A percentile compares a stretch with the other conserved stretches of the same genome.
Evolutionary conservation across 305 asterid genomes (phyloP).

Genomic region (Striga hermonthica): DNA sequence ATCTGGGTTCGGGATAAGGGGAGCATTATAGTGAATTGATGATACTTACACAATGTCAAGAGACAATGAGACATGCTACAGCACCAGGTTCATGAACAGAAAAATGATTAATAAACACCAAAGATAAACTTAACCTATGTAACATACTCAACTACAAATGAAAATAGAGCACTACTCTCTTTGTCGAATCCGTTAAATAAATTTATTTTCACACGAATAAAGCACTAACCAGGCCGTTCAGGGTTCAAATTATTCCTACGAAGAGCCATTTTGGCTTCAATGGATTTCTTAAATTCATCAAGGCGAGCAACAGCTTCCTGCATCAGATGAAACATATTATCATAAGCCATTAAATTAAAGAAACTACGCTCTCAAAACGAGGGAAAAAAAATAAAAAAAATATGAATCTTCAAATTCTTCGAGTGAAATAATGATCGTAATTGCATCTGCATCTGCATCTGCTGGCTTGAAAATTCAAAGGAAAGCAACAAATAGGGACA

Average conservation of each 20-base stretch:
- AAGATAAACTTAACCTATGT: constrained; percentile 8
- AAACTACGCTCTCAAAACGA: constrained; percentile 4
- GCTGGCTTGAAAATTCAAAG: not conserved
- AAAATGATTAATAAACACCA: constrained; percentile 12
- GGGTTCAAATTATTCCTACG: constrained; percentile 82
- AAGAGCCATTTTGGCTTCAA: constrained; percentile 68
- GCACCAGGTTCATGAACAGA: constrained; percentile 11
- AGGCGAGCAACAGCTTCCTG: constrained; percentile 91
- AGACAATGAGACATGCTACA: not conserved
- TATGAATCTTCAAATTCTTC: no score
- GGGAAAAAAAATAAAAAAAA: constrained; percentile 3
- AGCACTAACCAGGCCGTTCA: constrained; percentile 82
- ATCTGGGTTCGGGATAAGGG: not conserved
- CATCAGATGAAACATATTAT: constrained; percentile 29
- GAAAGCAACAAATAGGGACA: not conserved
- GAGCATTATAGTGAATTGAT: constrained; percentile 1
- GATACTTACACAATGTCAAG: not conserved
- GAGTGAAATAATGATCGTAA: no score
- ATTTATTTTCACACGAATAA: constrained; percentile 3
- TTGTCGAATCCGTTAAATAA: constrained; percentile 1
- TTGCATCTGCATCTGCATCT: constrained; percentile 10
- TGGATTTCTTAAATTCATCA: constrained; percentile 85
- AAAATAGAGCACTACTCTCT: not conserved
- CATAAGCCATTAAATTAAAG: constrained; percentile 8
- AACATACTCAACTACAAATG: not conserved